A percentile compares a stretch with the other conserved stretches of the same genome.
Conservation (phyloP, 805 yeast genomes). For the Candida dendrica region DNA sequence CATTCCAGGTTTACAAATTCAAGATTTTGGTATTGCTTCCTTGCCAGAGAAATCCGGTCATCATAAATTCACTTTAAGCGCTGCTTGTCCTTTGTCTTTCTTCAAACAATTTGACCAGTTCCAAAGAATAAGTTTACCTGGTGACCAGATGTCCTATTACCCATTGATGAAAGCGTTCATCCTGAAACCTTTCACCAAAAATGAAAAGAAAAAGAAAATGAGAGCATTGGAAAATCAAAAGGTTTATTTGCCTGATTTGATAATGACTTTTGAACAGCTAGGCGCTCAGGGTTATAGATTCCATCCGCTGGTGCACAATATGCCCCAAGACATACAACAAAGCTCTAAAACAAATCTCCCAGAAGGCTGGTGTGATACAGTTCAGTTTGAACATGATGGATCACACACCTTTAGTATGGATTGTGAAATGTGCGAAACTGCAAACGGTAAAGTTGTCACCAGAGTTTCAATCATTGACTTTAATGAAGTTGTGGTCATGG, state of each 20-base stretch:
- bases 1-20: constrained; percentile 55
- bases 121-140: constrained; percentile 58
- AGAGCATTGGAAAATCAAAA: constrained; percentile 22
- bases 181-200: constrained; percentile 47
- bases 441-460: constrained; percentile 58
- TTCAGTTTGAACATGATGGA: constrained; percentile 44
- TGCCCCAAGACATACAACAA: not conserved
- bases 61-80: constrained; percentile 1
- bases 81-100: constrained; percentile 8
- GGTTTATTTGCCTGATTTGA: constrained; percentile 45
- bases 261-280: constrained; percentile 44
- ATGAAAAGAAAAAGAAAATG: constrained; percentile 39
- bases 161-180: constrained; percentile 51
- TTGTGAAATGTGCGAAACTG: constrained; percentile 86
- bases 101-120: constrained; percentile 33
- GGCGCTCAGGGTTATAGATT: constrained; percentile 50
- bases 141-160: constrained; percentile 48
- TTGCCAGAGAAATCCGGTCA: constrained; percentile 3
- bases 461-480: constrained; percentile 70
- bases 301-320: constrained; percentile 34
- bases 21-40: constrained; percentile 33
- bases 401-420: constrained; percentile 74
- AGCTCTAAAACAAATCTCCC: constrained; percentile 3
- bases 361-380: constrained; percentile 50
- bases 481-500: constrained; percentile 53